Base-by-base conservation (phyloP, 164 flowering plant species). In the Paratinospora sagittata region DNA sequence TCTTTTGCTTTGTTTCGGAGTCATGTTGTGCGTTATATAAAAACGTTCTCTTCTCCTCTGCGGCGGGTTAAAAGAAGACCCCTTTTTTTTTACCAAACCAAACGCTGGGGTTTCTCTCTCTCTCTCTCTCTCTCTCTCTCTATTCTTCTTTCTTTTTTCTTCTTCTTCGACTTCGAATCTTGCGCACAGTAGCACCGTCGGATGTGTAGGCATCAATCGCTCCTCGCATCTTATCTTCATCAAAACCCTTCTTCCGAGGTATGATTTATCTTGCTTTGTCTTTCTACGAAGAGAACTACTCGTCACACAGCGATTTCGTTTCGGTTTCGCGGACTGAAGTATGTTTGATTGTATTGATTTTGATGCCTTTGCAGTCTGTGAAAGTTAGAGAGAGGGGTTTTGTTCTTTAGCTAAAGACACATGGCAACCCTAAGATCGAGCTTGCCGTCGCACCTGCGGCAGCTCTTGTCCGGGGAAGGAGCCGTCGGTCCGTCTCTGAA, bases 381-480 rank as follows among this genome's bases (percentile, higher is more conserved):
- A 27, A 74, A 83, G 79, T 78, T 30, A 68, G 78, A 71, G 39
- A 16, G 41, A 41, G 70, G 74, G 70, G 74, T 64, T 30, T 30
- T 4, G 4, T 30, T 30, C 34, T 30, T 63, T 81, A 49, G 81
- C 52, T 73, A 57, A 66, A 30, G 34, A 30, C 34, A 30, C 72
- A 85, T 87, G 96, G 77, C 92, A 60, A 76, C 87, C 74, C 69
- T 84, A 80, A 84, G 94, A 87, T 88, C 98, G 79, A 88, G 81
- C 79, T 79, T 90, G 86, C 98, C 97, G 74, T 83, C 89, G 24
- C 76, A 96, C 85, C 81, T 93, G 37, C 84, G 97, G 78, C 92
- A 88, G 71, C 89, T 93, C 49, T 73, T 93, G n/a, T 85, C 96
- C 13, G 89, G 85, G 37, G 97, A 93, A 70, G 84, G 84, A 45